Base-by-base conservation (phyloP, 2,329 filamentous ascomycete species). In the Aspergillus sp. region DNA sequence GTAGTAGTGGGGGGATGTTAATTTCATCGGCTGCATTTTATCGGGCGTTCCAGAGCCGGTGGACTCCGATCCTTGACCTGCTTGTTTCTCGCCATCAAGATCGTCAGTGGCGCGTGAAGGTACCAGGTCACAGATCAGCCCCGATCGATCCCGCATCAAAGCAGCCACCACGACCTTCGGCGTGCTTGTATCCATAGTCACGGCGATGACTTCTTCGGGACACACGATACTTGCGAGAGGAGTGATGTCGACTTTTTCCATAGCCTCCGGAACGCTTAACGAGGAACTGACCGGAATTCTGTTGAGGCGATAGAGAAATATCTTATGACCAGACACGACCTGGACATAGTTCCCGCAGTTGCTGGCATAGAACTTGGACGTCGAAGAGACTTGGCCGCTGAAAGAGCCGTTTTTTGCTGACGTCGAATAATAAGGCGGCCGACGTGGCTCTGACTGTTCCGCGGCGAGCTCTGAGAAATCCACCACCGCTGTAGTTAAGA, bases 161-260 rank as follows among this genome's bases (percentile, higher is more conserved):
- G 82, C 78, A 14, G 83, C 84, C 47, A 87, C 72, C 5, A 82
- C 76, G 58, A 81, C 76, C 41, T 77, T 75, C 7, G 79, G 72
- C 2, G 75, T 78, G 4, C 80, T 84, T 0, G 81, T 82, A 64
- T 88, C 83, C 77, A 88, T 85, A 56, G 81, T 82, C 59, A 83
- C 81, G 3, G 79, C 77, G 5, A 88, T 64, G 2, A 87, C 79
- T 42, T 78, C 72, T 14, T 76, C 72, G 11, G 82, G 83, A 59
- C 84, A 87, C 13, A 78, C 64, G 10, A 88, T 76, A 38, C 72
- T 79, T 1, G 82, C 76, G 14, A 84, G 65, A 2, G 78, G 79
- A 41, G 70, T 56, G 50, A 81, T 48, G 60, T 61, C 58, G 52
- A 70, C 58, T 54, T 66, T 61, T 5, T 59, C 64, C 19, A 55